A percentile compares a stretch with the other conserved stretches of the same genome.
Conservation (phyloP, 169 alveolate species). For the Plasmodium knowlesi region DNA sequence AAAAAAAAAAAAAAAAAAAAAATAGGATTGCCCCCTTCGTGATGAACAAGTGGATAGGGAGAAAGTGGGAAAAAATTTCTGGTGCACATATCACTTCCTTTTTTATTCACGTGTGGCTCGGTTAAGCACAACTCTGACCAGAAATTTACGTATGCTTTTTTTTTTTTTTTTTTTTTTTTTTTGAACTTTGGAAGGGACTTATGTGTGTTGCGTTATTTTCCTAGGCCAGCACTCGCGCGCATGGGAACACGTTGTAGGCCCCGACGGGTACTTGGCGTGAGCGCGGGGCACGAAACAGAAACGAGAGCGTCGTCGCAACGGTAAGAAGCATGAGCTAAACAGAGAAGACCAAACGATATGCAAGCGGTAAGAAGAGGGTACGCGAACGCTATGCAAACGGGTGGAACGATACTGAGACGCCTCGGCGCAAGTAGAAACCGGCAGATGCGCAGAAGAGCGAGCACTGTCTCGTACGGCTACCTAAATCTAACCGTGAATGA, state of each 20-base stretch:
- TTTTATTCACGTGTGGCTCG: background rate
- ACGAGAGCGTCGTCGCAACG: no score
- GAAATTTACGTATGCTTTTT: background rate
- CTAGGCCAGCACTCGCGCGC: background rate
- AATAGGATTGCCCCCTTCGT: background rate
- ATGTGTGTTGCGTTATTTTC: background rate
- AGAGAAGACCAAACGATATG: background rate
- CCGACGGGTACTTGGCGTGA: background rate
- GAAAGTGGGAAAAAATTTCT: background rate
- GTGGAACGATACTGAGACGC: background rate
- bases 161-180: background rate
- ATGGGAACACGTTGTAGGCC: background rate
- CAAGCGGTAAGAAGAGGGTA: no score
- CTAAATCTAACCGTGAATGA: slow-evolving; percentile 6
- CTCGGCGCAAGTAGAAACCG: background rate
- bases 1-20: no score
- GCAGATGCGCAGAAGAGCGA: background rate
- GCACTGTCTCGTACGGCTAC: slow-evolving; percentile 49
- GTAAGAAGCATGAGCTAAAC: background rate
- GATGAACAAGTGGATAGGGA: background rate
- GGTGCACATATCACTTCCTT: background rate
- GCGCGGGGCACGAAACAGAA: background rate
- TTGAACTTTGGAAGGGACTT: background rate
- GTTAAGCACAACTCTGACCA: background rate
- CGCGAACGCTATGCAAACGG: background rate